Conservation (phyloP, 1,284 basidiomycete species). For the Cystobasidium sp. region DNA sequence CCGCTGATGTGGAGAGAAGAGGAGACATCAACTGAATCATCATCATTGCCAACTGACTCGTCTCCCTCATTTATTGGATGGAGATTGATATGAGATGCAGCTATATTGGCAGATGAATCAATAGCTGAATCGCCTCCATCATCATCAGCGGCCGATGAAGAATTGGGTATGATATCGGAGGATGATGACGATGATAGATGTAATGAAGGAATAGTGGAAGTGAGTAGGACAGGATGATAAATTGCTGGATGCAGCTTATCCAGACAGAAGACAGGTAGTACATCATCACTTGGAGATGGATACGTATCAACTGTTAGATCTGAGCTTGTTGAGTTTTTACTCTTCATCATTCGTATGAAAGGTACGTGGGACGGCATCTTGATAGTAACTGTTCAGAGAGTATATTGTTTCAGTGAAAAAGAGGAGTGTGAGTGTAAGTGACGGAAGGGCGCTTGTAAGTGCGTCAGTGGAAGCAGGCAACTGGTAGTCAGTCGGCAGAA, state of each 20-base stretch:
- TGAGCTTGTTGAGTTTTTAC: not conserved
- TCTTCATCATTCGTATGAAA: not conserved
- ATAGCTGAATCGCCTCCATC: not conserved
- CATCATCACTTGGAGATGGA: conserved; percentile 2
- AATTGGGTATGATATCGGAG: not conserved
- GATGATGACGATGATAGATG: not conserved
- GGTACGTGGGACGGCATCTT: conserved; percentile 1
- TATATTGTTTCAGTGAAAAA: not conserved
- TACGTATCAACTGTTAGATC: conserved; percentile 14
- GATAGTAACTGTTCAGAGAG: not conserved
- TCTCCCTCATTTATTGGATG: too few species aligned
- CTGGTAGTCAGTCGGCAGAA: not conserved
- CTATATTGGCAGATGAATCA: not conserved
- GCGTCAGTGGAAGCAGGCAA: not conserved
- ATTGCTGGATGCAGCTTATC: conserved; percentile 7
- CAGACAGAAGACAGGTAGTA: conserved; percentile 9
- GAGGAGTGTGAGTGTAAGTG: not conserved
- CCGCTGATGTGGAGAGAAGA: too few species aligned
- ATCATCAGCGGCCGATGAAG: not conserved
- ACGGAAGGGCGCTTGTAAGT: not conserved
- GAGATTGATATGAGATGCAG: too few species aligned
- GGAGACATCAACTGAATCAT: too few species aligned
- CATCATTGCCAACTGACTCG: too few species aligned
- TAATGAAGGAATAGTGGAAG: not conserved
- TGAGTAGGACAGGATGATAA: not conserved